Base-by-base conservation (phyloP, 2,329 filamentous ascomycete species). In the Xylaria sp. region DNA sequence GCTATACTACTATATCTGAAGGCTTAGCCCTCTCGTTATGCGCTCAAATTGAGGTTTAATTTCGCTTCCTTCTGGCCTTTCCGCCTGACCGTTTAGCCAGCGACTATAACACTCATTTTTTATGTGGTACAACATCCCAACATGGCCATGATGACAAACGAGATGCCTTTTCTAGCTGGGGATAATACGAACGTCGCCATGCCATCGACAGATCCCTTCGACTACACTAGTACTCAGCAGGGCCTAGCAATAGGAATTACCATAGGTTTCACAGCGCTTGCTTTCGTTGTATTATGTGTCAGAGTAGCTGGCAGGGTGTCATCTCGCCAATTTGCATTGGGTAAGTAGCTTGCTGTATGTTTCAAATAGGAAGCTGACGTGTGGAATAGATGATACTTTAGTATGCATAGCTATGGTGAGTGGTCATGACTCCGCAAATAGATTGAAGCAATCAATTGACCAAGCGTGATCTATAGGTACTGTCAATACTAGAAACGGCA, bases 401-500 rank as follows among this genome's bases (percentile, higher is more conserved):
- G 61, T 67, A 37, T 69, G 67, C 57, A 61, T 66, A 60, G 68
- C 69, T 28, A 70, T 70, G 69, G 69, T 70, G 63, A 42, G 64
- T 43, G n/a, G 52, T 33, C n/a, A n/a, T 14, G 19, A 33, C 23
- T 25, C n/a, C 38, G 15, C 17, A 15, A 17, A 35, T 6, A 19
- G 7, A 31, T 35, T 37, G 25, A 28, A n/a, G 31, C 23, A 40
- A 57, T 63, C 15, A 63, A 51, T 33, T 57, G 23, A 51, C 25
- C 7, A 38, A 8, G 17, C 28, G 25, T 43, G 3, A 38, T 23
- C 3, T 25, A 45, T 50, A 70, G 68, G 49, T 61, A 12, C 52
- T 71, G 7, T 69, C 69, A n/a, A 66, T 70, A 40, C 33, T 63
- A 6, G 68, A 71, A 53, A 67, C 69, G 21, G 66, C 61, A 43